phyloP scores from a whole-genome alignment of 352 stramenopile genomes.

The Elongisporangium senticosum region DNA sequence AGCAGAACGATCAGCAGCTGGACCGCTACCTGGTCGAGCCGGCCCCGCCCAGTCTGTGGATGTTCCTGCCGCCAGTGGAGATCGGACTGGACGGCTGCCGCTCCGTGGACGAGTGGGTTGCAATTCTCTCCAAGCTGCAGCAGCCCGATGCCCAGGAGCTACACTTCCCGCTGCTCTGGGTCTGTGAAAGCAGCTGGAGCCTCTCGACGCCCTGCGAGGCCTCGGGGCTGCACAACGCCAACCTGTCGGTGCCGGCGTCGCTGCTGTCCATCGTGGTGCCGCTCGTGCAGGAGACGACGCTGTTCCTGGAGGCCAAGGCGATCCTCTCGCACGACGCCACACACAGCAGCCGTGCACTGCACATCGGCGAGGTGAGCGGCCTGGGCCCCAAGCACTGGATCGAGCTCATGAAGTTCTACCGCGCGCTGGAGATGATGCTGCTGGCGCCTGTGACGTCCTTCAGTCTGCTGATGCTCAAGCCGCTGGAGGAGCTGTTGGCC shows the following conservation, averaged over 20 bases:
- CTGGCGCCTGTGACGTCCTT: slow-evolving; percentile 43
- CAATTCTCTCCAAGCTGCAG: slow-evolving; percentile 28
- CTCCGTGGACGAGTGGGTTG: slow-evolving; percentile 43
- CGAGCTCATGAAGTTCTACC: slow-evolving; percentile 51
- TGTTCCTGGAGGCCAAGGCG: slow-evolving; percentile 53
- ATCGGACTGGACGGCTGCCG: slow-evolving; percentile 26
- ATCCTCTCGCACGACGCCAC: slow-evolving; percentile 16
- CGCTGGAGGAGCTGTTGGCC: slow-evolving; percentile 44
- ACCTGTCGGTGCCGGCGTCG: slow-evolving; percentile 27
- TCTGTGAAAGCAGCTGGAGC: slow-evolving; percentile 43
- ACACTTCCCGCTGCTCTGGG: slow-evolving; percentile 48
- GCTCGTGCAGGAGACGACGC: slow-evolving; percentile 54
- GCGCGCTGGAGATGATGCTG: slow-evolving; percentile 45
- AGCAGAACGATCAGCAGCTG: background rate
- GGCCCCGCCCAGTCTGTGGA: slow-evolving; percentile 51
- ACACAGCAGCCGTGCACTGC: slow-evolving; percentile 9
- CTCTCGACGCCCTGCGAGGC: slow-evolving; percentile 14
- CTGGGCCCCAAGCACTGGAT: slow-evolving; percentile 40
- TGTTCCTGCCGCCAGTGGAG: slow-evolving; percentile 47
- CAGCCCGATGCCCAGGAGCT: slow-evolving; percentile 24
- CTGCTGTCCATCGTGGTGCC: slow-evolving; percentile 55
- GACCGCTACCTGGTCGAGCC: slow-evolving; percentile 13
- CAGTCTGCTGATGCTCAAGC: slow-evolving; percentile 44
- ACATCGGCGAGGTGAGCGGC: slow-evolving; percentile 33
- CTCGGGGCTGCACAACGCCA: slow-evolving; percentile 17